A percentile compares a stretch with the other conserved stretches of the same genome.
phyloP scores from a whole-genome alignment of 257 asterid species.

The Hygrophila difformis region DNA sequence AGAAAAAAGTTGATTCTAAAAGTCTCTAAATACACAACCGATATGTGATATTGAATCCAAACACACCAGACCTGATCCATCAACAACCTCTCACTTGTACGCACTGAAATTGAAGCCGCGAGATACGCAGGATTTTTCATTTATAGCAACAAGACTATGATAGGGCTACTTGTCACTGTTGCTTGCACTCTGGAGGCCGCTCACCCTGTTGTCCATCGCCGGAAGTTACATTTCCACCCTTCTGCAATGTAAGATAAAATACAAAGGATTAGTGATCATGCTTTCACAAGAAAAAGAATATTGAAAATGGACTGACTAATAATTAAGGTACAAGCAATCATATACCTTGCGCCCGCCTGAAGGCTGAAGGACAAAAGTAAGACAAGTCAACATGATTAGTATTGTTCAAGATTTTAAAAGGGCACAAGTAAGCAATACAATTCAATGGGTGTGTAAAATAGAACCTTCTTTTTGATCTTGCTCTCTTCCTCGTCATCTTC shows the following conservation, averaged over 20 bases:
- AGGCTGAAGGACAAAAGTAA: background rate
- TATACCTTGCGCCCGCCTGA: constrained; percentile 5
- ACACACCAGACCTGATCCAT: too few relatives aligned
- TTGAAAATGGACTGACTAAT: background rate
- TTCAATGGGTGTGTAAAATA: background rate
- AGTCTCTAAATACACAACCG: too few relatives aligned
- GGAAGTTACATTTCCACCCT: constrained; percentile 43
- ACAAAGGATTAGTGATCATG: background rate
- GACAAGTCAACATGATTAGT: background rate
- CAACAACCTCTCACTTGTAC: background rate
- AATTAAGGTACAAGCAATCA: too few relatives aligned
- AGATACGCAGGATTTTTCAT: background rate
- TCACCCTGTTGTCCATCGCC: constrained; percentile 65
- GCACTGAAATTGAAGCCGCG: constrained; percentile 1
- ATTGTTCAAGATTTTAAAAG: background rate
- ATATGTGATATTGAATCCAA: too few relatives aligned
- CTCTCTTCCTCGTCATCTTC: constrained; percentile 33
- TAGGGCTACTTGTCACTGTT: constrained; percentile 54
- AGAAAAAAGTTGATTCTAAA: too few relatives aligned
- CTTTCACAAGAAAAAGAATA: background rate
- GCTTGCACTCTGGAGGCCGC: constrained; percentile 89
- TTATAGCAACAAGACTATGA: background rate
- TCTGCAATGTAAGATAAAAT: constrained; percentile 28
- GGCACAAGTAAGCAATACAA: background rate
- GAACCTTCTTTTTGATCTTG: constrained; percentile 52